Evolutionary conservation across 768 basidiomycete genomes (phyloP), one percentile per base, ranked within the genome.

Genomic region (Nevesoporus exiguus): DNA sequence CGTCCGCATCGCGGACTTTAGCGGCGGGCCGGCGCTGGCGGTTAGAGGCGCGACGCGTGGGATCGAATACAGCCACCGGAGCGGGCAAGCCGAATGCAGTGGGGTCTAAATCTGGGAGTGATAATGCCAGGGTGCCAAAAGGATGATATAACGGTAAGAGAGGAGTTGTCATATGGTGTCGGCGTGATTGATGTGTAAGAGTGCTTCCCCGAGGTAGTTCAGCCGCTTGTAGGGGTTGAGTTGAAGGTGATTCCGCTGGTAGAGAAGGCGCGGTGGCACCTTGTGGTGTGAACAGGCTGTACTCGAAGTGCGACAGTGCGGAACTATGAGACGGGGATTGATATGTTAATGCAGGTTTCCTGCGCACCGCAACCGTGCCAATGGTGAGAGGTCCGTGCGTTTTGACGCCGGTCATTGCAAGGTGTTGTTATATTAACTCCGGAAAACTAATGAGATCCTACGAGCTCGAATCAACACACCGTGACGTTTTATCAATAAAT

Each of bases 141-240:
- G 86, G 86, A 63, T 88, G 86, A 62, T 88, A 88, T 42, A 88
- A 69, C 21, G 86, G 84, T 36, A 88, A 74, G 25, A 77, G 73
- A 5, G 80, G 74, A 5, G 77, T 73, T 8, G 59, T 63, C 59
- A 72, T 69, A 49, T 68, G 62, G 22, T 43, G 56, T 34, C 39
- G 59, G 25, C 47, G 42, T 14, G 54, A 64, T 61, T 54, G 63
- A 14, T 55, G 57, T 5, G 51, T 31, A 19, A 47, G 58, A 34
- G 63, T 54, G 19, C 63, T 57, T 27, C 49, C 59, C 45, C 49
- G 52, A 33, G 59, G 51, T 17, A 46, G 46, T 52, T 61, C 60
- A 36, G 60, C 43, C 22, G 56, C 51, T 17, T 46, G 50, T 11
- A 54, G 51, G 22, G 49, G 51, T 15, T 22, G 49, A 54, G 59